Evolutionary conservation across 2,329 filamentous ascomycete species (phyloP), one percentile per base, ranked within the genome.

Genomic region (Fusarium domesticum): DNA sequence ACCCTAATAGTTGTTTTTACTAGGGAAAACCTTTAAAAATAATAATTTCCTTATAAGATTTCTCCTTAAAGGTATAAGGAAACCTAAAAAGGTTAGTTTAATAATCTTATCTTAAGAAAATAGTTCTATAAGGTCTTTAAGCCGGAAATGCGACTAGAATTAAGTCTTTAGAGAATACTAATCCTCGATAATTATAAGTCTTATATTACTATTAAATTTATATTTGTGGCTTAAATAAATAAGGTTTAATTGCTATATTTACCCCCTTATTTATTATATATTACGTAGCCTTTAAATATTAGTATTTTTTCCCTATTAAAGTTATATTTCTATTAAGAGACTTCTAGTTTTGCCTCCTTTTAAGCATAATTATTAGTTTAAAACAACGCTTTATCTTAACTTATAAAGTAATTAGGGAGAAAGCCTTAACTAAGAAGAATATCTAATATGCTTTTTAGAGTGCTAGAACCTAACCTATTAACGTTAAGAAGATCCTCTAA

Each of bases 181-280:
- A 30, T 42, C 6, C 32, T 35, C 5, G 20, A 43, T 34, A 35
- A 34, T 18, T 25, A 43, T 25, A 43, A 43, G 40, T 14, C 40
- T 19, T 18, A 43, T 34, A 15, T 43, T 8, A 37, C 34, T 10
- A 8, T 25, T 17, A 18, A 37, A 3, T 12, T 43, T 6, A 43
- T 43, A 17, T 37, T 23, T 7, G 12, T 12, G 3, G 35, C 34
- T 10, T 43, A 14, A 17, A 12, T 23, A 6, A 33, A 37, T 23
- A 43, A 33, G 40, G 34, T 43, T 16, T 12, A 37, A 28, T 28
- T 43, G n/a, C 12, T 33, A 11, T 43, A 37, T 25, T 19, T 43
- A 23, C 35, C 23, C 3, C 6, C 18, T 14, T 30, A 37, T 18
- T 33, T 14, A 12, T 15, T 14, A 35, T n/a, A 35, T 6, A 35